These are phyloP conservation scores for Nyctanthes arbortristis DNA, from an alignment of 257 asterid genomes.

Conservation along the genomic window DNA sequence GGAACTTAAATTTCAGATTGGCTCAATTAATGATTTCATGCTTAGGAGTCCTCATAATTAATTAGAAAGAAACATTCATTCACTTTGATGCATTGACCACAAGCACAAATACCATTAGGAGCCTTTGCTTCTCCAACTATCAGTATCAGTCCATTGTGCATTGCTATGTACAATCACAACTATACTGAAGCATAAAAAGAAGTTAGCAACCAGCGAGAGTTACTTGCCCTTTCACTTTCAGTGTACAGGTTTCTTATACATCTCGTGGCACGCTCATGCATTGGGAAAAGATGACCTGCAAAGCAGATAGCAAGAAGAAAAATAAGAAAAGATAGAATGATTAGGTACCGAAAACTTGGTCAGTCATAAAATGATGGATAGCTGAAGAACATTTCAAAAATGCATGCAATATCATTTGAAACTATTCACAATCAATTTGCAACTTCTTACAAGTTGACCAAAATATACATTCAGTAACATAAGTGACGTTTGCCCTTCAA, in stretches of 20 bases:
- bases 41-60: not conserved
- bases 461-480: no score
- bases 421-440: no score
- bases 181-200: slow-evolving; percentile 16
- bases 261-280: slow-evolving; percentile 94
- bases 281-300: slow-evolving; percentile 79
- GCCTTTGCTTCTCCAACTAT: not conserved
- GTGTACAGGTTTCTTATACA: slow-evolving; percentile 79
- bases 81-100: not conserved
- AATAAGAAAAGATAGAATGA: no score
- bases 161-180: slow-evolving; percentile 8
- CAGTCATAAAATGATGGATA: no score
- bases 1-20: slow-evolving; percentile 5
- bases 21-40: not conserved
- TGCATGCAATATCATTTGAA: no score
- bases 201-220: slow-evolving; percentile 19
- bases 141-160: slow-evolving; percentile 9
- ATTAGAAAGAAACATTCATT: not conserved
- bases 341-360: no score
- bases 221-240: slow-evolving; percentile 99
- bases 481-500: no score
- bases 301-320: no score
- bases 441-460: no score
- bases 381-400: no score
- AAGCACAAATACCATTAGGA: not conserved